Conservation (phyloP, 2,329 filamentous ascomycete species). For the Remersonia thermophila region DNA sequence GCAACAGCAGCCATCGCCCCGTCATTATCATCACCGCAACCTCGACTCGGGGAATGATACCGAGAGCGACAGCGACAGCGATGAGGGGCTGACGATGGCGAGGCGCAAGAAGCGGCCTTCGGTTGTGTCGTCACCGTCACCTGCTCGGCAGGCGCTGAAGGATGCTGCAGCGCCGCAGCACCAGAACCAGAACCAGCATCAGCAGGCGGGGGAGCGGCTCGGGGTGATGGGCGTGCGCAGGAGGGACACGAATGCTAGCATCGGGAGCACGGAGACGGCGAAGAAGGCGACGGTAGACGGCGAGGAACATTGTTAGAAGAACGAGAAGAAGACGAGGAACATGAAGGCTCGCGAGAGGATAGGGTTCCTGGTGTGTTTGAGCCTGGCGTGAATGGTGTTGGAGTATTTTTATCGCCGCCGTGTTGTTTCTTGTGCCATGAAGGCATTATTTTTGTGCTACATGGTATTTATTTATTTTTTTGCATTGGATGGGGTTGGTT, state of each 20-base stretch:
- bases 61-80: conserved; percentile 40
- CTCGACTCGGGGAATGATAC: conserved; percentile 27
- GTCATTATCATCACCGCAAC: neutral
- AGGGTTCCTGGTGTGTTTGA: too few species aligned
- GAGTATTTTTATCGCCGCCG: neutral
- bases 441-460: neutral
- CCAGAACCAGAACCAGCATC: too few species aligned
- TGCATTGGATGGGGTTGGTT: neutral
- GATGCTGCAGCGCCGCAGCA: too few species aligned
- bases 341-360: too few species aligned
- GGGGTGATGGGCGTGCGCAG: conserved; percentile 29
- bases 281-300: conserved; percentile 56
- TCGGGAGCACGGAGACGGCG: conserved; percentile 51
- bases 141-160: too few species aligned
- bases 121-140: neutral
- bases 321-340: conserved; percentile 16
- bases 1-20: neutral
- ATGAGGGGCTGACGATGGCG: conserved; percentile 43
- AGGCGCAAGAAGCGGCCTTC: conserved; percentile 32
- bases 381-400: too few species aligned
- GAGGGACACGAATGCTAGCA: conserved; percentile 48
- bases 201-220: conserved; percentile 18
- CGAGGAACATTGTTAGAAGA: conserved; percentile 40
- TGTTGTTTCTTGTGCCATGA: neutral
- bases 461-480: neutral